Conservation (phyloP, 345 rosid genomes). For the Salix viminalis region DNA sequence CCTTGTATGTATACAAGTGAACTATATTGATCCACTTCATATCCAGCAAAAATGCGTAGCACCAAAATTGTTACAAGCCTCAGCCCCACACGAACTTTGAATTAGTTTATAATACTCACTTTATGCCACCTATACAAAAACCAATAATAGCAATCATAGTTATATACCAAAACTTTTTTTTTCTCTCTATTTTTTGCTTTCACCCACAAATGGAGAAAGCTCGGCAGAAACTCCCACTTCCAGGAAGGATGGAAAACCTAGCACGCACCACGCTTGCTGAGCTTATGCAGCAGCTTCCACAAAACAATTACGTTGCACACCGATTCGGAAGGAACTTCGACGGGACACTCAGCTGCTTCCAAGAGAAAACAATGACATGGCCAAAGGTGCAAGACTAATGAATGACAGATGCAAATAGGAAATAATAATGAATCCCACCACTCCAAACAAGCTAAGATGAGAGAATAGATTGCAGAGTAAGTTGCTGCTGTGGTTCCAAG, state of each 20-base stretch:
- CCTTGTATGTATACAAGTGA: too few species aligned
- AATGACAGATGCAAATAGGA: conserved; percentile 11
- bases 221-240: neutral
- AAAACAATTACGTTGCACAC: conserved; percentile 1
- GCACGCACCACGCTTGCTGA: too few species aligned
- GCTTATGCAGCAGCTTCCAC: neutral
- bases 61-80: conserved; percentile 53
- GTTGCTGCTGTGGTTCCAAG: conserved; percentile 89
- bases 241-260: neutral
- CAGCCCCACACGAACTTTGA: conserved; percentile 13
- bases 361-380: neutral
- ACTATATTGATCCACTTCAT: too few species aligned
- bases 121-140: too few species aligned
- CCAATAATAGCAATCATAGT: conserved; percentile 7
- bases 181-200: neutral
- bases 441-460: conserved; percentile 40
- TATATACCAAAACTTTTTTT: conserved; percentile 1
- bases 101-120: too few species aligned
- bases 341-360: neutral
- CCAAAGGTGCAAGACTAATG: conserved; percentile 5
- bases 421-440: neutral
- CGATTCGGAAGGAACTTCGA: neutral
- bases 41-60: too few species aligned
- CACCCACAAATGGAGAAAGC: conserved; percentile 9
- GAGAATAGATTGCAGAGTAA: conserved; percentile 82